phyloP scores from a whole-genome alignment of 148 eudicot species.

The Silene uniflora region DNA sequence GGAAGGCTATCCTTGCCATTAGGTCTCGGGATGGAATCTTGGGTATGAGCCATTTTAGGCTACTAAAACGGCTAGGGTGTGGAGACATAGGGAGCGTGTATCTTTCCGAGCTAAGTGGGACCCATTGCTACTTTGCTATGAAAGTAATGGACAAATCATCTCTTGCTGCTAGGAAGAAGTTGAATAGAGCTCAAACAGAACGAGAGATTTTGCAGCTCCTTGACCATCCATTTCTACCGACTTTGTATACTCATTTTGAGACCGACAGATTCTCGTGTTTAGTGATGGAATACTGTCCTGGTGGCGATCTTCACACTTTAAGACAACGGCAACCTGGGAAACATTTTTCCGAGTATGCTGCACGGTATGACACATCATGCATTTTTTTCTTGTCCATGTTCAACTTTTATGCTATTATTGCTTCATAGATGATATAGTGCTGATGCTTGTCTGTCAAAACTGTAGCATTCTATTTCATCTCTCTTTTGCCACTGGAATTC shows the following conservation, averaged over 20 bases:
- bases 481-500: too few species aligned
- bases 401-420: slow-evolving; percentile 5
- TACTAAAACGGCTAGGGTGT: slow-evolving; percentile 70
- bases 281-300: slow-evolving; percentile 96
- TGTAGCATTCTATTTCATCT: too few species aligned
- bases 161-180: slow-evolving; percentile 77
- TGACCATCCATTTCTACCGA: slow-evolving; percentile 89
- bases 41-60: slow-evolving; percentile 86
- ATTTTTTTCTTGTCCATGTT: neutral
- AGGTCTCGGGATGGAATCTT: slow-evolving; percentile 64
- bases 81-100: slow-evolving; percentile 93
- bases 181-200: slow-evolving; percentile 76
- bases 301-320: slow-evolving; percentile 86
- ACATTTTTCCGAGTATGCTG: slow-evolving; percentile 90
- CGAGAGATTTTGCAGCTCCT: slow-evolving; percentile 81
- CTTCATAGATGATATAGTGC: slow-evolving; percentile 7
- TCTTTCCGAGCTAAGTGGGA: slow-evolving; percentile 78
- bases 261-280: slow-evolving; percentile 85
- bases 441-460: neutral
- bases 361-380: slow-evolving; percentile 45
- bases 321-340: slow-evolving; percentile 91
- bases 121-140: slow-evolving; percentile 85
- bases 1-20: slow-evolving; percentile 87
- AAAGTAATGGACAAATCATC: slow-evolving; percentile 92
- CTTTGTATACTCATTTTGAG: slow-evolving; percentile 89